Conservation (phyloP, 257 asterid species). For the Rubia yunnanensis region DNA sequence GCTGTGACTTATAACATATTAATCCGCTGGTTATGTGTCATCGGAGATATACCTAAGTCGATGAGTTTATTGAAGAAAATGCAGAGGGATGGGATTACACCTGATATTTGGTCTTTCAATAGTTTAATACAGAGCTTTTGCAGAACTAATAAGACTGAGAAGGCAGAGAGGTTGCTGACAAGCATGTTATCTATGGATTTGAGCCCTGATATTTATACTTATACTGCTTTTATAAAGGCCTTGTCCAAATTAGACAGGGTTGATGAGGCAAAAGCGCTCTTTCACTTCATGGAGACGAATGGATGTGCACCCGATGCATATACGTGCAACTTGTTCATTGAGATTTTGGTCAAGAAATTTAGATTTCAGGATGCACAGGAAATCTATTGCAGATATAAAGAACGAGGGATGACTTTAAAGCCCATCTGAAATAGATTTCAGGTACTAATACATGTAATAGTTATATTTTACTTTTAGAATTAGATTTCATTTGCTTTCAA, state of each 20-base stretch:
- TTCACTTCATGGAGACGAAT: slow-evolving; percentile 59
- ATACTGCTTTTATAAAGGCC: slow-evolving; percentile 52
- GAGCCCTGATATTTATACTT: slow-evolving; percentile 73
- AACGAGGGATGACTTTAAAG: slow-evolving; percentile 41
- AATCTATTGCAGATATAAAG: slow-evolving; percentile 36
- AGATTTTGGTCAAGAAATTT: slow-evolving; percentile 42
- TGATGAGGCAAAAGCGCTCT: slow-evolving; percentile 51
- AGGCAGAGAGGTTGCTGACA: slow-evolving; percentile 61
- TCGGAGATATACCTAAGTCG: slow-evolving; percentile 53
- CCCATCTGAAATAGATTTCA: no score
- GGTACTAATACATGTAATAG: no score
- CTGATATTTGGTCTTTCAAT: slow-evolving; percentile 72
- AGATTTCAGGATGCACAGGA: slow-evolving; percentile 48
- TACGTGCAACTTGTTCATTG: slow-evolving; percentile 43
- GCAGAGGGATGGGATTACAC: slow-evolving; percentile 52
- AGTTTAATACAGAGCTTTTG: slow-evolving; percentile 62
- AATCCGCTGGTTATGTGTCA: slow-evolving; percentile 57
- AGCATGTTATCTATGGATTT: slow-evolving; percentile 55
- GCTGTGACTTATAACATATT: slow-evolving; percentile 55
- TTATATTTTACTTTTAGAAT: not conserved
- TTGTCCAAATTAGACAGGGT: slow-evolving; percentile 58
- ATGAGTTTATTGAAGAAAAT: slow-evolving; percentile 56
- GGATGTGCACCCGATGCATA: slow-evolving; percentile 63
- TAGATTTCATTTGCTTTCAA: not conserved
- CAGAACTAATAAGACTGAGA: slow-evolving; percentile 44